phyloP scores from a whole-genome alignment of 768 basidiomycete genomes.

The Kwoniella mangroviensis region DNA sequence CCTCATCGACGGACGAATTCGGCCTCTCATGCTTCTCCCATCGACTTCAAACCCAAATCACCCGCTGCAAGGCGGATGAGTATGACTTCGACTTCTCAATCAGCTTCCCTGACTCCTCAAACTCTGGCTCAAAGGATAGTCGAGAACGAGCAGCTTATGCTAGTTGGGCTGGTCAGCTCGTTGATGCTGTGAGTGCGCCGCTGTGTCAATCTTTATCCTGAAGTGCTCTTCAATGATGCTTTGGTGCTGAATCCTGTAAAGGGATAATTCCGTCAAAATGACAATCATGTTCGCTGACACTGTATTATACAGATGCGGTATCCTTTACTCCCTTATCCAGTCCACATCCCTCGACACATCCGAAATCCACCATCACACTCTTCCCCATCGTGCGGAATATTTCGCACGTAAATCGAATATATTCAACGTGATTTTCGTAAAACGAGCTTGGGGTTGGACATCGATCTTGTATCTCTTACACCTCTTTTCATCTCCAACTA shows the following conservation, averaged over 20 bases:
- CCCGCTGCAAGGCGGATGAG: slow-evolving; percentile 41
- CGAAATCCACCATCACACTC: slow-evolving; percentile 67
- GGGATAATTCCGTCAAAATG: no score
- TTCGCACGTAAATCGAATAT: slow-evolving; percentile 80
- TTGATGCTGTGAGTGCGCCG: slow-evolving; percentile 20
- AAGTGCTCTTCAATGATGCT: background rate
- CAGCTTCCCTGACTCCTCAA: slow-evolving; percentile 12
- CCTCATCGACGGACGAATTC: slow-evolving; percentile 22
- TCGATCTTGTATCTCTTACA: slow-evolving; percentile 63
- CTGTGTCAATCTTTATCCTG: background rate
- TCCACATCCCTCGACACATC: slow-evolving; percentile 84
- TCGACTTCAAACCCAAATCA: slow-evolving; percentile 39
- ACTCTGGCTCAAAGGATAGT: slow-evolving; percentile 2
- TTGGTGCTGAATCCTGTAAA: no score
- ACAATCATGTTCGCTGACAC: no score
- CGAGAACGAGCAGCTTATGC: slow-evolving; percentile 17
- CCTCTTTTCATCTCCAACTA: slow-evolving; percentile 34
- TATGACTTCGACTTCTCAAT: slow-evolving; percentile 39
- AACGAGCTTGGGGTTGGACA: slow-evolving; percentile 91
- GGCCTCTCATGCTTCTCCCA: slow-evolving; percentile 26
- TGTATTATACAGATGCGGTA: slow-evolving; percentile 28
- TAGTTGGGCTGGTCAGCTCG: slow-evolving; percentile 14
- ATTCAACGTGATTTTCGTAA: slow-evolving; percentile 86
- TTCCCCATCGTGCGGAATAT: slow-evolving; percentile 65
- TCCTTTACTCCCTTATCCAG: slow-evolving; percentile 57